Evolutionary conservation across 78 protist species (phyloP), one percentile per base, ranked within the genome.

Genomic region (Capsaspora owczarzaki): DNA sequence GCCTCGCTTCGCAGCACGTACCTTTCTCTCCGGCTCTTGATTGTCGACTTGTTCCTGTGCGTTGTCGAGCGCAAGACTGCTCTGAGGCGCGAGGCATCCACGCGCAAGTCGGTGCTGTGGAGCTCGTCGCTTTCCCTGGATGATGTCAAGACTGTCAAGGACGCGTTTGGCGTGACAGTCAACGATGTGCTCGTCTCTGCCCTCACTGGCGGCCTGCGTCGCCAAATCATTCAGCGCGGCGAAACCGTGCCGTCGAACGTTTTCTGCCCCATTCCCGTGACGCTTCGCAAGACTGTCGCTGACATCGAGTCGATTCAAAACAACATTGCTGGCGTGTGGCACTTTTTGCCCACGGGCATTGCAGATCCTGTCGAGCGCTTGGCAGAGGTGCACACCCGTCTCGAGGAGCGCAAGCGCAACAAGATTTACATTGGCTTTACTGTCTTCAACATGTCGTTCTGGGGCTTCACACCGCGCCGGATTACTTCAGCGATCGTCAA

Each of bases 191-290:
- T 63, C 19, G 72, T 63, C 33, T 33, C 43, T 2, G 35, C 43
- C 72, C 27, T 63, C 72, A 35, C 72, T 29, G 72, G 72, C 25
- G 72, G 42, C 43, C 27, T 63, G n/a, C 72, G 72, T 25, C 72
- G 72, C 19, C 72, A 35, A 20, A 35, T 29, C 33, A 41, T 63
- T 2, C 72, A 25, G 8, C 72, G 6, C 43, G 35, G 72, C 38
- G 20, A 8, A 6, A 29, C 8, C 33, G 41, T 63, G 3, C 72
- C 72, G 6, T 6, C 8, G 41, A 25, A 63, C 72, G 41, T 63
- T 2, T 63, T 63, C 41, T 29, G 23, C 20, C 72, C 72, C 72
- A 63, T 63, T 31, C 72, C 72, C 35, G 72, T 63, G 42, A 63
- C 23, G 43, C 35, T 63, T 14, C 72, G 72, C 4, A 35, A 16